These are phyloP conservation scores for Psophocarpus tetragonolobus DNA, from an alignment of 306 rosid species.

Conservation along the genomic window DNA sequence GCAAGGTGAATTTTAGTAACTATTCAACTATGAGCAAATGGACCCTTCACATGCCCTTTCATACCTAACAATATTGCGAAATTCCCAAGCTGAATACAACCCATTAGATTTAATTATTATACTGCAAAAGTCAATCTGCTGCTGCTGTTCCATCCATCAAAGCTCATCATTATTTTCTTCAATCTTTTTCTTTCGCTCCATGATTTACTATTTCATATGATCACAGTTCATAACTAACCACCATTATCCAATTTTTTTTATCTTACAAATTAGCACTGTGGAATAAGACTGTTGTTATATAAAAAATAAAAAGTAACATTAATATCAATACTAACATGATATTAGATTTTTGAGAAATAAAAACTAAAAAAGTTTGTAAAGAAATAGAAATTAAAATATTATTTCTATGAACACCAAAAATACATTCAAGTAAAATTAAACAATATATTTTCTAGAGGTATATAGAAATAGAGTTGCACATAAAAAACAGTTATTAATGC, in stretches of 20 bases:
- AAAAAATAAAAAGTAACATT: no score
- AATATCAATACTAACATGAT: background rate
- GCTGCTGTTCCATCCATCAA: background rate
- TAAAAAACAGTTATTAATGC: no score
- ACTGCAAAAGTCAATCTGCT: slow-evolving; percentile 21
- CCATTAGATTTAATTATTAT: slow-evolving; percentile 14
- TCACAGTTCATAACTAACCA: background rate
- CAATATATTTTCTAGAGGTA: no score
- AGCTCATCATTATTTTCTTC: background rate
- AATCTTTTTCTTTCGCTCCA: background rate
- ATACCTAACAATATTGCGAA: slow-evolving; percentile 12
- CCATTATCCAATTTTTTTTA: background rate
- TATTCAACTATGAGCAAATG: slow-evolving; percentile 13
- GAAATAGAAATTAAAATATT: no score
- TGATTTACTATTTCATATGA: slow-evolving; percentile 6
- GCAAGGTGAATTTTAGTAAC: background rate
- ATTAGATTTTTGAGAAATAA: no score
- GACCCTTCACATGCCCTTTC: background rate
- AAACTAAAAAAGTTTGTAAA: no score
- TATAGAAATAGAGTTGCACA: no score
- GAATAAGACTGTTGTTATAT: background rate
- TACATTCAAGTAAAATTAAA: no score
- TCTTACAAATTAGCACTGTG: background rate
- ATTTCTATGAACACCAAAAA: no score
- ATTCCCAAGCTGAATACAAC: slow-evolving; percentile 15